A percentile compares a stretch with the other conserved stretches of the same genome.
phyloP scores from a whole-genome alignment of 176 grass and related monocot genomes.

The Echinochloa phyllopogon region DNA sequence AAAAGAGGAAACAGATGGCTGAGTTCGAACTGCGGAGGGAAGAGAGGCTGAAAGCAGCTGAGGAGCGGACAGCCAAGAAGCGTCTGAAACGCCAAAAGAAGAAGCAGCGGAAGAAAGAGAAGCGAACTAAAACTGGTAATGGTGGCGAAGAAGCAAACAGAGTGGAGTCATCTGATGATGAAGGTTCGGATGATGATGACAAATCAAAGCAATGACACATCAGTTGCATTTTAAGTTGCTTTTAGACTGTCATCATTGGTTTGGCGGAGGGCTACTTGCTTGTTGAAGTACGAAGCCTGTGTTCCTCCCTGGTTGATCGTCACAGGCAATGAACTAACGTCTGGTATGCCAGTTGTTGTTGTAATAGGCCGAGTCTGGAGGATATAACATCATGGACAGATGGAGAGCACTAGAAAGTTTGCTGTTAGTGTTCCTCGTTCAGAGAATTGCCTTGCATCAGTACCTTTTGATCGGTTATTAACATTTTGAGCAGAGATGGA shows the following conservation, averaged over 20 bases:
- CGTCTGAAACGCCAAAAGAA: constrained; percentile 88
- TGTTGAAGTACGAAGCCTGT: not conserved
- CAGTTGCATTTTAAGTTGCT: constrained; percentile 7
- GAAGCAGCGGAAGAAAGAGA: constrained; percentile 80
- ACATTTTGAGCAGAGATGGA: not conserved
- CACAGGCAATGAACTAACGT: constrained; percentile 23
- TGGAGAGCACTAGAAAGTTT: not conserved
- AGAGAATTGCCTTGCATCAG: not conserved
- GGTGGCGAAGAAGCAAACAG: constrained; percentile 45
- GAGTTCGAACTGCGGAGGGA: constrained; percentile 87
- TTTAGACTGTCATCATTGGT: not conserved
- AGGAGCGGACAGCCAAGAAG: constrained; percentile 90
- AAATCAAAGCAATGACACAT: constrained; percentile 35
- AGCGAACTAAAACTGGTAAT: constrained; percentile 43
- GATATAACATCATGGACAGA: not conserved
- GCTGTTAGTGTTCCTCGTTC: not conserved
- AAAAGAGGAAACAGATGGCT: constrained; percentile 67
- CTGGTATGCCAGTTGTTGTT: not conserved
- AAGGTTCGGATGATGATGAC: constrained; percentile 54
- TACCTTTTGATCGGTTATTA: not conserved
- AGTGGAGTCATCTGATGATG: constrained; percentile 54
- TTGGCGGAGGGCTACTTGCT: not conserved
- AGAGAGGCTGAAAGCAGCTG: constrained; percentile 83
- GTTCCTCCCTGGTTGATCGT: not conserved
- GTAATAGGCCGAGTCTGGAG: not conserved